Percentiles rank a stretch among this genome's conserved stretches.
Evolutionary conservation across 768 basidiomycete species (phyloP).

Genomic region (Cubamyces lactineus): DNA sequence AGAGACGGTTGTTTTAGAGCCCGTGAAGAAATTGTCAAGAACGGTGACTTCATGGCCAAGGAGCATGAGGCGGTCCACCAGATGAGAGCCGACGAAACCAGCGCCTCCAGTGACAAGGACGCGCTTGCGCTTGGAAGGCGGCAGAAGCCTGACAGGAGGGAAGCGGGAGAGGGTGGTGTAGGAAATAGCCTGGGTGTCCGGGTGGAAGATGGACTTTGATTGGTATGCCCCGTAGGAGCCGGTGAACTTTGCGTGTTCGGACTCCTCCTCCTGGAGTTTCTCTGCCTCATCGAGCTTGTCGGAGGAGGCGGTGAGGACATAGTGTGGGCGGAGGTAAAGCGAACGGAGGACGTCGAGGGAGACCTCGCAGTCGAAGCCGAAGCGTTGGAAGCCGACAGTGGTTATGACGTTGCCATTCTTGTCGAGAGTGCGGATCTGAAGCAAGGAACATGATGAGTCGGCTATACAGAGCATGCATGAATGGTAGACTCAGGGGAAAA

Average conservation of each 20-base stretch:
- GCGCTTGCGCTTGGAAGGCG: slow-evolving; percentile 79
- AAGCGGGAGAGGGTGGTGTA: slow-evolving; percentile 92
- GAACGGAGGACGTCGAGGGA: slow-evolving; percentile 78
- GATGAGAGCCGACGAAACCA: slow-evolving; percentile 98
- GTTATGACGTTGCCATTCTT: slow-evolving; percentile 76
- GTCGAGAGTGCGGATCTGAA: slow-evolving; percentile 66
- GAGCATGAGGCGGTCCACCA: slow-evolving; percentile 97
- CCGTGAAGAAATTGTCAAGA: slow-evolving; percentile 98
- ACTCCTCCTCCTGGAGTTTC: slow-evolving; percentile 43
- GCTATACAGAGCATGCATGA: neutral
- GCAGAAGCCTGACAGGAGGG: slow-evolving; percentile 88
- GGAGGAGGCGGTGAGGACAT: slow-evolving; percentile 51
- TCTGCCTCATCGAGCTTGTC: slow-evolving; percentile 40
- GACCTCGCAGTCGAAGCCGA: slow-evolving; percentile 90
- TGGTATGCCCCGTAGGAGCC: slow-evolving; percentile 57
- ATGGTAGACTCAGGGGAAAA: slow-evolving; percentile 1
- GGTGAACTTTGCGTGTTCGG: slow-evolving; percentile 57
- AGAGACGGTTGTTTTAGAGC: slow-evolving; percentile 93
- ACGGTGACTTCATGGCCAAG: slow-evolving; percentile 98
- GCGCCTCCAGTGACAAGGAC: slow-evolving; percentile 96
- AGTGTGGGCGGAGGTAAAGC: slow-evolving; percentile 87
- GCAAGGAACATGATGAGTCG: slow-evolving; percentile 1
- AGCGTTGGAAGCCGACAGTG: slow-evolving; percentile 81
- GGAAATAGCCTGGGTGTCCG: slow-evolving; percentile 79
- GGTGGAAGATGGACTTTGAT: slow-evolving; percentile 86